Evolutionary conservation across 768 basidiomycete species (phyloP).

Genomic region (Mycena polygramma): DNA sequence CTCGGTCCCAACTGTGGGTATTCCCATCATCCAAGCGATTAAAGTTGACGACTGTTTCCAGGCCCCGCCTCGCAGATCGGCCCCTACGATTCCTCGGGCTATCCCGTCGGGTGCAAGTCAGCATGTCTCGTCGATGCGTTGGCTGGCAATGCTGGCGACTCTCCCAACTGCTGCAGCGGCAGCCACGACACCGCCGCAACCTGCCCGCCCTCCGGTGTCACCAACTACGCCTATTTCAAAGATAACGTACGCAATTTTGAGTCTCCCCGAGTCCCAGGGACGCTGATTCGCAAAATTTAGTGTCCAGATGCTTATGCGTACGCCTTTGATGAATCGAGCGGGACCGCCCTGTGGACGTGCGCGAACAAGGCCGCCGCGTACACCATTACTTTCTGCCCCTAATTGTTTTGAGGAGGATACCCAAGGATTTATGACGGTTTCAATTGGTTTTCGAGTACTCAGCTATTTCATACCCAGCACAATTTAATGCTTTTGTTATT

Average conservation of each 20-base stretch:
- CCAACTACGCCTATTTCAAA: slow-evolving; percentile 66
- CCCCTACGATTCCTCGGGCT: slow-evolving; percentile 46
- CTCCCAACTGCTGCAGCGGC: slow-evolving; percentile 44
- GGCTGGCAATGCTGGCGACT: slow-evolving; percentile 45
- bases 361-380: slow-evolving; percentile 41
- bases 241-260: slow-evolving; percentile 23
- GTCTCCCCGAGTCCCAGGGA: too few relatives aligned
- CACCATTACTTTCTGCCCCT: too few relatives aligned
- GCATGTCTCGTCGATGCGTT: slow-evolving; percentile 56
- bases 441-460: too few relatives aligned
- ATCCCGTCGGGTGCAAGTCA: slow-evolving; percentile 58
- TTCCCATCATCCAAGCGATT: slow-evolving; percentile 1
- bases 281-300: slow-evolving; percentile 13
- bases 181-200: slow-evolving; percentile 52
- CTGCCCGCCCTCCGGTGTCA: slow-evolving; percentile 63
- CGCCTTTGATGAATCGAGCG: slow-evolving; percentile 59
- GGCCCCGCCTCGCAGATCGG: slow-evolving; percentile 37
- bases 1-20: slow-evolving; percentile 53
- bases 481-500: too few relatives aligned
- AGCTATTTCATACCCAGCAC: too few relatives aligned
- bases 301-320: slow-evolving; percentile 58
- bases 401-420: too few relatives aligned
- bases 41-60: background rate
- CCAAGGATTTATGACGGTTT: too few relatives aligned
- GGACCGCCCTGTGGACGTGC: slow-evolving; percentile 63